Conservation (phyloP, 495 filamentous ascomycete species). For the Penicillium ochrochloron region DNA sequence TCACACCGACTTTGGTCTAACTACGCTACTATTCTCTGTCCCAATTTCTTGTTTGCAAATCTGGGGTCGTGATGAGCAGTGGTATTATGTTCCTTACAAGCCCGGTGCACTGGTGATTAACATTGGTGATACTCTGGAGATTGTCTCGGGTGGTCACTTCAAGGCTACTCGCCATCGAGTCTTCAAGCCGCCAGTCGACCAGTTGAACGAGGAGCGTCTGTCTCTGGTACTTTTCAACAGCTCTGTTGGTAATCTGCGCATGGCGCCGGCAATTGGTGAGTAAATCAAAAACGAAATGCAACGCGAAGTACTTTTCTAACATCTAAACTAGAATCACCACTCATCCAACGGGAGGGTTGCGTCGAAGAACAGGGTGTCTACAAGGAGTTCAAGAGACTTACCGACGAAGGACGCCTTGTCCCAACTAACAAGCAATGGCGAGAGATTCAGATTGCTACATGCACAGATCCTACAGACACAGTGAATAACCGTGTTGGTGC, state of each 20-base stretch:
- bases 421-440: conserved; percentile 47
- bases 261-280: conserved; percentile 38
- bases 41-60: conserved; percentile 50
- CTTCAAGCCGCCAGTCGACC: conserved; percentile 46
- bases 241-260: conserved; percentile 42
- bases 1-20: conserved; percentile 51
- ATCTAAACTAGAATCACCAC: conserved; percentile 35
- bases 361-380: conserved; percentile 48
- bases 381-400: conserved; percentile 44
- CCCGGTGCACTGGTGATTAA: conserved; percentile 52
- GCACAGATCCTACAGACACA: conserved; percentile 46
- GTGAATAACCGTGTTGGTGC: conserved; percentile 41
- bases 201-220: conserved; percentile 43
- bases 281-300: background rate
- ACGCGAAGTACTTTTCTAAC: background rate
- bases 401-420: conserved; percentile 38
- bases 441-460: conserved; percentile 46
- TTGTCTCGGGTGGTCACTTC: conserved; percentile 54
- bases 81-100: conserved; percentile 51
- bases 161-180: conserved; percentile 53
- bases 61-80: conserved; percentile 45
- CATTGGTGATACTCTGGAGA: conserved; percentile 52
- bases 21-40: conserved; percentile 49
- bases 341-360: conserved; percentile 46
- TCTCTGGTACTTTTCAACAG: conserved; percentile 51